Conservation (phyloP, 106 monocot species). For the Phalaenopsis equestris region DNA sequence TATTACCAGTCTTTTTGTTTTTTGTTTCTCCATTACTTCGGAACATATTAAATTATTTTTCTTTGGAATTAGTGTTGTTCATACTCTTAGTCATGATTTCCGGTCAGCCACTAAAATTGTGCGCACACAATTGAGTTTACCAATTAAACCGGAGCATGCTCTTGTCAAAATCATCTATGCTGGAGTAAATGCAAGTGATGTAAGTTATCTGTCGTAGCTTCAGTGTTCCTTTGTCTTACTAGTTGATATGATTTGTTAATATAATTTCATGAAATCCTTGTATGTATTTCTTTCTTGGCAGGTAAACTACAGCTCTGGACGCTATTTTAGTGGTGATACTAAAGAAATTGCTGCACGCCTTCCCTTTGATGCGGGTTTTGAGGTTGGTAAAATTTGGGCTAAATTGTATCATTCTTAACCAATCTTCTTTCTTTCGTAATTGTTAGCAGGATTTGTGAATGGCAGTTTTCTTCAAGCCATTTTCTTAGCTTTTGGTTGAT, state of each 20-base stretch:
- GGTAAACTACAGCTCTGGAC: constrained; percentile 97
- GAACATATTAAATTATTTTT: background rate
- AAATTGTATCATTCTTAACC: background rate
- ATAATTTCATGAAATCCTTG: background rate
- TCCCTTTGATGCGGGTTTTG: constrained; percentile 98
- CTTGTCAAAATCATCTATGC: constrained; percentile 95
- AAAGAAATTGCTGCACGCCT: constrained; percentile 40
- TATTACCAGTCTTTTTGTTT: background rate
- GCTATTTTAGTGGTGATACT: constrained; percentile 58
- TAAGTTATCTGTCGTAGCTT: constrained; percentile 33
- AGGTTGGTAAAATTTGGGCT: constrained; percentile 39
- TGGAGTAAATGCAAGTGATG: constrained; percentile 99
- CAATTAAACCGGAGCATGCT: constrained; percentile 59
- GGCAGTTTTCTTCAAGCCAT: background rate
- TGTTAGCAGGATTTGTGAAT: background rate
- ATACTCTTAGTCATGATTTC: constrained; percentile 69
- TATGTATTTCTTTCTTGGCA: constrained; percentile 21
- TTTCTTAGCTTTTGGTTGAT: background rate
- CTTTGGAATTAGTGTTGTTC: constrained; percentile 58
- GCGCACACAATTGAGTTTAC: constrained; percentile 39
- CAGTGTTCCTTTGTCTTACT: background rate
- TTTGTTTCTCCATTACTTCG: background rate
- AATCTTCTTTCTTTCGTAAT: background rate
- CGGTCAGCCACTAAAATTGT: constrained; percentile 73
- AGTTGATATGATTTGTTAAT: background rate